Evolutionary conservation across 352 stramenopile genomes (phyloP).

Genomic region (Globisporangium heterothallicum): DNA sequence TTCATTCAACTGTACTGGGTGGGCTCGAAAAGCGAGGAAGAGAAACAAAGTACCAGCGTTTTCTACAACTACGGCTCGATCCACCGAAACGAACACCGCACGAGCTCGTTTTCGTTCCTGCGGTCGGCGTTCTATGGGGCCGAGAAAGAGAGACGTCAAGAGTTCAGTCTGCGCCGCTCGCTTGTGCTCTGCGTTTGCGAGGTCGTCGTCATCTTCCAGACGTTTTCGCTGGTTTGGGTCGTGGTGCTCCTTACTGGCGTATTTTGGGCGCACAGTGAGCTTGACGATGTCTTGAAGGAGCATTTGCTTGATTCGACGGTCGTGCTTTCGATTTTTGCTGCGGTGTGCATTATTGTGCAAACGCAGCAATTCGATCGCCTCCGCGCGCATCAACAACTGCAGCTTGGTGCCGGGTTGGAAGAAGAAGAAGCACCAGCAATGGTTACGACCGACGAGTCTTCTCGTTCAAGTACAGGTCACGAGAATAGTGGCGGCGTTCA

Average conservation of each 20-base stretch:
- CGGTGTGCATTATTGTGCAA: constrained; percentile 48
- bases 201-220: constrained; percentile 56
- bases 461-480: background rate
- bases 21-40: constrained; percentile 3
- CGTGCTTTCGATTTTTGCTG: constrained; percentile 22
- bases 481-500: constrained; percentile 4
- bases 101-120: constrained; percentile 52
- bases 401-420: constrained; percentile 54
- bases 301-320: constrained; percentile 14
- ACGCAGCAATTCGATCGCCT: constrained; percentile 61
- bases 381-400: constrained; percentile 53
- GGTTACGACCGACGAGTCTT: background rate
- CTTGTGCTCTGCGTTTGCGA: constrained; percentile 55
- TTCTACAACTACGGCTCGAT: constrained; percentile 16
- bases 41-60: constrained; percentile 2
- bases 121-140: constrained; percentile 36
- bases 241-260: constrained; percentile 36
- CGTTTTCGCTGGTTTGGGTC: constrained; percentile 40
- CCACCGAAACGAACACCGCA: constrained; percentile 16
- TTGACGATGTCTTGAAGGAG: constrained; percentile 35
- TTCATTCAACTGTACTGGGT: constrained; percentile 34
- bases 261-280: constrained; percentile 43
- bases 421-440: constrained; percentile 32
- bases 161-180: constrained; percentile 47
- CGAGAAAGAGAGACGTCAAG: constrained; percentile 24